phyloP scores from a whole-genome alignment of 1,139 yeast genomes.

The Hyphopichia burtonii region DNA sequence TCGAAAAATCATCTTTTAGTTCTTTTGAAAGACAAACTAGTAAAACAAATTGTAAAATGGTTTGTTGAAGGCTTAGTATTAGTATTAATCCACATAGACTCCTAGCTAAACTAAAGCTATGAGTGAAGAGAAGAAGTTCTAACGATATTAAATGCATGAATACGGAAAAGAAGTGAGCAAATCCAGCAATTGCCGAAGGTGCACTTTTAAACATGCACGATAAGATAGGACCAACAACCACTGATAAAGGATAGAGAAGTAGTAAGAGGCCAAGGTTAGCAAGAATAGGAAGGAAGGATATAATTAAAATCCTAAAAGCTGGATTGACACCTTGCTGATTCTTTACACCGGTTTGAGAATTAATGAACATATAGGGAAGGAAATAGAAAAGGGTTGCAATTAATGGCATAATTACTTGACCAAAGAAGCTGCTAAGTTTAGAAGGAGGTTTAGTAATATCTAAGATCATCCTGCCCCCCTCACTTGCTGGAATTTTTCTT shows the following conservation, averaged over 20 bases:
- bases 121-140: slow-evolving; percentile 61
- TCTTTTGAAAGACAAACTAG: slow-evolving; percentile 59
- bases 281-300: slow-evolving; percentile 53
- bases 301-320: slow-evolving; percentile 48
- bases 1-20: slow-evolving; percentile 51
- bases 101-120: slow-evolving; percentile 60
- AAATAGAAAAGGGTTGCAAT: slow-evolving; percentile 41
- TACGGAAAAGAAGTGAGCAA: slow-evolving; percentile 54
- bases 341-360: slow-evolving; percentile 64
- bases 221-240: slow-evolving; percentile 46
- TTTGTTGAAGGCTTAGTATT: slow-evolving; percentile 53
- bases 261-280: slow-evolving; percentile 45
- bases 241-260: slow-evolving; percentile 46
- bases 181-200: slow-evolving; percentile 44
- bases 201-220: slow-evolving; percentile 33
- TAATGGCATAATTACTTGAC: slow-evolving; percentile 54
- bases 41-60: slow-evolving; percentile 44
- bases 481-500: slow-evolving; percentile 22
- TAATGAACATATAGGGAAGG: slow-evolving; percentile 65
- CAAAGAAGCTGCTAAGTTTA: slow-evolving; percentile 47
- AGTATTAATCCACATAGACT: slow-evolving; percentile 59
- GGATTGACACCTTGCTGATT: slow-evolving; percentile 51
- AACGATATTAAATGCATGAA: slow-evolving; percentile 53
- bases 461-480: slow-evolving; percentile 5
- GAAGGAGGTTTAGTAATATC: slow-evolving; percentile 36